phyloP scores from a whole-genome alignment of 1,284 basidiomycete species.

The Marasmius oreades region DNA sequence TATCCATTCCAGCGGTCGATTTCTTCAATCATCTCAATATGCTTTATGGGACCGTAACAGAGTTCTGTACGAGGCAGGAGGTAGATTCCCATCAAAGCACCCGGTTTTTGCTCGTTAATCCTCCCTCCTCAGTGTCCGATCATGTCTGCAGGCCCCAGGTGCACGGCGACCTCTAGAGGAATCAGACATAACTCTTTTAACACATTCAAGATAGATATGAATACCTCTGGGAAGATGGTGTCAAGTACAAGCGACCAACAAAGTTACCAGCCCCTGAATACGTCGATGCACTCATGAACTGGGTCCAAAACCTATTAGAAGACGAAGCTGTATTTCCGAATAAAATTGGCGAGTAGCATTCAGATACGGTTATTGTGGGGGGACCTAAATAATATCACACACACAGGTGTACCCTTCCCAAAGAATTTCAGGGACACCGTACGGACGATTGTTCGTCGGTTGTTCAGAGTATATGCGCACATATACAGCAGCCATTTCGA shows the following conservation, averaged over 20 bases:
- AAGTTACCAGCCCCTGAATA: constrained; percentile 95
- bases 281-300: constrained; percentile 98
- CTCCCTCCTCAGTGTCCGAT: constrained; percentile 75
- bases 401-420: constrained; percentile 85
- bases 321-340: constrained; percentile 94
- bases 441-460: constrained; percentile 86
- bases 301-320: constrained; percentile 92
- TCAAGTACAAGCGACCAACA: constrained; percentile 88
- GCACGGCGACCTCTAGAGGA: not conserved
- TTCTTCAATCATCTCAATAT: constrained; percentile 97
- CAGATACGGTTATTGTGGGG: not conserved
- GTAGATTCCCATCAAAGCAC: constrained; percentile 34
- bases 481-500: constrained; percentile 99
- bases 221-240: constrained; percentile 98
- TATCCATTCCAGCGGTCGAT: constrained; percentile 69
- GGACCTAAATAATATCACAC: not conserved
- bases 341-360: constrained; percentile 70
- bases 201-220: constrained; percentile 65
- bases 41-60: constrained; percentile 94
- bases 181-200: not conserved
- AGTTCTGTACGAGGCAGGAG: constrained; percentile 94
- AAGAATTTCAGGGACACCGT: constrained; percentile 89
- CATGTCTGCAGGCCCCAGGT: constrained; percentile 98
- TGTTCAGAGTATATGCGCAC: constrained; percentile 98
- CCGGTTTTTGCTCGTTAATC: constrained; percentile 1